Conservation (phyloP, 106 monocot genomes). For the Dendrobium huoshanense region DNA sequence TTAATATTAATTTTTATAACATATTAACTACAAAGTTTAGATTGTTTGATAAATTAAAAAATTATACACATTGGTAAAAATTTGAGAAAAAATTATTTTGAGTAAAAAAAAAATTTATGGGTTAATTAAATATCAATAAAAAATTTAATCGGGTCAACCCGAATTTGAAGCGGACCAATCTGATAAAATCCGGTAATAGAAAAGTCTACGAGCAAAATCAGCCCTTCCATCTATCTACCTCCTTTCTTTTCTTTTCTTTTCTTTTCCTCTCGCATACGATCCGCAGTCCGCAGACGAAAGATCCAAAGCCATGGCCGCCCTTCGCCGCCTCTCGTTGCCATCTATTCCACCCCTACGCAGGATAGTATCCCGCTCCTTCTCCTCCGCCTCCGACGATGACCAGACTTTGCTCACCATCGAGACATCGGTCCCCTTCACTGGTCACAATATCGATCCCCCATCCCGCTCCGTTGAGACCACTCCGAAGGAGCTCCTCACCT, state of each 20-base stretch:
- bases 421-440: constrained; percentile 43
- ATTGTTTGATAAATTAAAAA: too few species aligned
- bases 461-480: constrained; percentile 40
- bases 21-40: too few species aligned
- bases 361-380: neutral
- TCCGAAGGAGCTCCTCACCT: constrained; percentile 46
- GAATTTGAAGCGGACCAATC: too few species aligned
- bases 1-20: too few species aligned
- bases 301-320: neutral
- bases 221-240: neutral
- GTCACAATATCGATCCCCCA: constrained; percentile 34
- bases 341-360: constrained; percentile 1
- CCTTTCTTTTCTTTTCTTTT: neutral
- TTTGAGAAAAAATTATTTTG: too few species aligned
- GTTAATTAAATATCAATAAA: too few species aligned
- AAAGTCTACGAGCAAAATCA: neutral
- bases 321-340: constrained; percentile 6
- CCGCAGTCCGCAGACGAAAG: neutral
- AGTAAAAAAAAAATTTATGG: too few species aligned
- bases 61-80: too few species aligned
- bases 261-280: neutral
- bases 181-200: too few species aligned
- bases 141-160: too few species aligned
- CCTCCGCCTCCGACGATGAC: constrained; percentile 6
- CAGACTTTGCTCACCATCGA: constrained; percentile 26